Evolutionary conservation across 2,329 filamentous ascomycete genomes (phyloP).

Genomic region (Septoria linicola): DNA sequence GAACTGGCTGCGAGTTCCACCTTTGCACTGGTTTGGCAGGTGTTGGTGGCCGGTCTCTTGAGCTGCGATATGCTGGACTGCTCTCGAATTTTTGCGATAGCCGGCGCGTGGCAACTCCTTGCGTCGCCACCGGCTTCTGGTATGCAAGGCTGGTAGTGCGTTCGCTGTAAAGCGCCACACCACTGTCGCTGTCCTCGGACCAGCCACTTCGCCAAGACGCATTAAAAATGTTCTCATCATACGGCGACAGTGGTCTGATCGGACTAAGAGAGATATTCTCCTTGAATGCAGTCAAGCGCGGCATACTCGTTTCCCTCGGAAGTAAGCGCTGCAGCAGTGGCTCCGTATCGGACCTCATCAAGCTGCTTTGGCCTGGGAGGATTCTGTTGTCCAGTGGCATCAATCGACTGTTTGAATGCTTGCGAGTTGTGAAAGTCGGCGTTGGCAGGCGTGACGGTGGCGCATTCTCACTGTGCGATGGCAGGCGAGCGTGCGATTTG

Average conservation of each 20-base stretch:
- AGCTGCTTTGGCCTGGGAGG: constrained; percentile 20
- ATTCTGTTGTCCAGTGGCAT: constrained; percentile 16
- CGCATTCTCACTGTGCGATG: constrained; percentile 24
- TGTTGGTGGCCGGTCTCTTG: constrained; percentile 23
- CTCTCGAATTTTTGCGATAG: constrained; percentile 29
- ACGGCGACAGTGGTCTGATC: constrained; percentile 28
- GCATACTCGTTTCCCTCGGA: constrained; percentile 19
- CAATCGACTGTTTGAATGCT: constrained; percentile 29
- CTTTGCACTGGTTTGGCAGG: constrained; percentile 30
- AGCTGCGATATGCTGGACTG: constrained; percentile 30
- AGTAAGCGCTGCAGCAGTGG: constrained; percentile 31
- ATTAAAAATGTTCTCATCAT: constrained; percentile 24
- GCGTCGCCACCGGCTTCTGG: constrained; percentile 1
- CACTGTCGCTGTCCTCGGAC: constrained; percentile 18
- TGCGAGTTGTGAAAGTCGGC: constrained; percentile 28
- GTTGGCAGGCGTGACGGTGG: constrained; percentile 29
- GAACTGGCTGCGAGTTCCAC: constrained; percentile 37
- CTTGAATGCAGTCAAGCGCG: constrained; percentile 34
- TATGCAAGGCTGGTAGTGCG: constrained; percentile 6
- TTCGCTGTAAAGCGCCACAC: constrained; percentile 3
- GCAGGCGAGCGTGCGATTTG: constrained; percentile 33
- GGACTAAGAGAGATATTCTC: constrained; percentile 37
- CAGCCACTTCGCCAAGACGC: constrained; percentile 24
- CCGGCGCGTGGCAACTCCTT: constrained; percentile 5
- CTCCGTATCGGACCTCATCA: constrained; percentile 38